Conservation (phyloP, 2,329 filamentous ascomycete genomes). For the Ophiostoma montium region DNA sequence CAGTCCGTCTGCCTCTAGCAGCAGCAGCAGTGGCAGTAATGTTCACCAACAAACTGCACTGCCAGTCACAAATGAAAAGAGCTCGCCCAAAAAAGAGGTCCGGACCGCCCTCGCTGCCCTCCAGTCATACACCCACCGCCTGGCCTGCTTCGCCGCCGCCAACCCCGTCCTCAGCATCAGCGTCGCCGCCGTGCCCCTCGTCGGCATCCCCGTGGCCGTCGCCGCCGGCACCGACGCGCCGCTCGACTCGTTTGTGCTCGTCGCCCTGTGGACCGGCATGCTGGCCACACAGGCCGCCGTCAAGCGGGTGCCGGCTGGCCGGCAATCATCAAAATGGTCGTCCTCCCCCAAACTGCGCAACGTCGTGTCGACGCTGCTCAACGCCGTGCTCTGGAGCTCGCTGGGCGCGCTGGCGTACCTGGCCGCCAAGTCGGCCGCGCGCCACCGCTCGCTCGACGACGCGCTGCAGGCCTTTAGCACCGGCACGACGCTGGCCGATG, state of each 20-base stretch:
- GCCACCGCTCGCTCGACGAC: slow-evolving; percentile 10
- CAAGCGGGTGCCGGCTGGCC: slow-evolving; percentile 15
- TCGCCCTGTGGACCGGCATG: slow-evolving; percentile 34
- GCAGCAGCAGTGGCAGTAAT: background rate
- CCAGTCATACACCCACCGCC: background rate
- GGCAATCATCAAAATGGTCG: background rate
- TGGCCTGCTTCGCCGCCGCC: background rate
- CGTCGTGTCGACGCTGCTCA: slow-evolving; percentile 27
- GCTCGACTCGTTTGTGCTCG: slow-evolving; percentile 32
- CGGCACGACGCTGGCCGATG: slow-evolving; percentile 18
- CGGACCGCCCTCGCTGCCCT: background rate
- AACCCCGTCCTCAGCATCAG: slow-evolving; percentile 20
- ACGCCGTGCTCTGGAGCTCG: slow-evolving; percentile 34
- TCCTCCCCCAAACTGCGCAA: slow-evolving; percentile 13
- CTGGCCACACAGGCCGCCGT: slow-evolving; percentile 25
- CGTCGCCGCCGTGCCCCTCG: slow-evolving; percentile 19
- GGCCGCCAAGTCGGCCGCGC: slow-evolving; percentile 22
- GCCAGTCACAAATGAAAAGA: background rate
- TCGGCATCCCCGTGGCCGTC: slow-evolving; percentile 29
- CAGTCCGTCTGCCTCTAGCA: background rate
- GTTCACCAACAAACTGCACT: too few species aligned
- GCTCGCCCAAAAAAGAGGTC: too few species aligned
- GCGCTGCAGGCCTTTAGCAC: slow-evolving; percentile 19
- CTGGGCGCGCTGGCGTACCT: slow-evolving; percentile 30
- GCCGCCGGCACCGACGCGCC: slow-evolving; percentile 20